phyloP scores from a whole-genome alignment of 805 yeast genomes.

The Yarrowia sp. region DNA sequence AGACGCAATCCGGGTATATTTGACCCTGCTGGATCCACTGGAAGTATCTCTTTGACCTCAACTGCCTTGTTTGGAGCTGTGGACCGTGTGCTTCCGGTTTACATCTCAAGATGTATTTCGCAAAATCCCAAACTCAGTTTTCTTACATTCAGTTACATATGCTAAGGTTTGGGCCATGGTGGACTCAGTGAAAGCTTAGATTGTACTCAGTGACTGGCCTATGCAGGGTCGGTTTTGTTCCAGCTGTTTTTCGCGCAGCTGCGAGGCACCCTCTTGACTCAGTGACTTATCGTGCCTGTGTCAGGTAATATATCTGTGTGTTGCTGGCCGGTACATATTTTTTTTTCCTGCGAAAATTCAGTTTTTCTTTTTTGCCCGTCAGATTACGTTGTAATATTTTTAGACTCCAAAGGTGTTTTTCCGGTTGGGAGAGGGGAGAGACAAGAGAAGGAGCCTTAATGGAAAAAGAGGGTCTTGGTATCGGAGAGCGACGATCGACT shows the following conservation, averaged over 20 bases:
- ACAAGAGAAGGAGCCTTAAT: too few species aligned
- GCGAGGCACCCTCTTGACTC: not conserved
- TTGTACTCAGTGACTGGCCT: constrained; percentile 17
- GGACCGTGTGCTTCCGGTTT: not conserved
- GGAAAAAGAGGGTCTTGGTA: too few species aligned
- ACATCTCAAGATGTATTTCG: constrained; percentile 5
- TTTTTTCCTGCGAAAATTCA: not conserved
- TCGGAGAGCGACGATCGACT: too few species aligned
- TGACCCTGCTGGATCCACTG: not conserved
- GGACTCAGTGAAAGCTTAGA: constrained; percentile 1
- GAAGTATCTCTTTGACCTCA: too few species aligned
- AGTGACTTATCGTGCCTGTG: constrained; percentile 13
- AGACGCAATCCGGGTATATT: not conserved
- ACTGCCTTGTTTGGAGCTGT: not conserved
- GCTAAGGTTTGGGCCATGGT: not conserved
- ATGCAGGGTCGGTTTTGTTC: too few species aligned
- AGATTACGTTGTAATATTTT: constrained; percentile 11
- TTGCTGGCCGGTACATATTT: not conserved
- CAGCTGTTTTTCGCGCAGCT: too few species aligned
- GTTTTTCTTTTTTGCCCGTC: not conserved
- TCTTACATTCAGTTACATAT: constrained; percentile 31
- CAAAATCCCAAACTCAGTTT: constrained; percentile 8
- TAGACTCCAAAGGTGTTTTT: constrained; percentile 12
- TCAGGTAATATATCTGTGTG: not conserved
- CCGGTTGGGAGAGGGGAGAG: constrained; percentile 19